These are phyloP conservation scores for Polyplosphaeria fusca DNA, from an alignment of 495 filamentous ascomycete genomes.

Conservation along the genomic window DNA sequence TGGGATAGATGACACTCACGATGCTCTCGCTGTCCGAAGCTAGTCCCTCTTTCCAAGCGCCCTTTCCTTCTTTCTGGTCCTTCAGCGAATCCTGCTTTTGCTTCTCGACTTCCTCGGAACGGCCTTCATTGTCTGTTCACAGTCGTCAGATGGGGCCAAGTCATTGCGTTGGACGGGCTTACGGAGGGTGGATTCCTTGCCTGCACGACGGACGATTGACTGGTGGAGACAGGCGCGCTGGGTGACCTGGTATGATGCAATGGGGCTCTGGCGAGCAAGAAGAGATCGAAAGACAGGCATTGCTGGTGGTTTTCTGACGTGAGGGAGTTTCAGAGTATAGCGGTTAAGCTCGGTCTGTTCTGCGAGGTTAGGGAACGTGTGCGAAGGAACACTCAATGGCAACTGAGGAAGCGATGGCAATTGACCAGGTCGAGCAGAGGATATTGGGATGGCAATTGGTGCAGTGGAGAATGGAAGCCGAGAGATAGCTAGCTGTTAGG, in stretches of 20 bases:
- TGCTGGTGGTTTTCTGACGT: too few species aligned
- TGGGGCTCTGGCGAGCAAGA: conserved; percentile 13
- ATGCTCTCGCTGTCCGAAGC: conserved; percentile 77
- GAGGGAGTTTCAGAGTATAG: too few species aligned
- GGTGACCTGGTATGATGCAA: conserved; percentile 14
- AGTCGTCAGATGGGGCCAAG: neutral
- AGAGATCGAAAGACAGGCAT: conserved; percentile 22
- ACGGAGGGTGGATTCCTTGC: conserved; percentile 38
- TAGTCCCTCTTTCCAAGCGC: conserved; percentile 75
- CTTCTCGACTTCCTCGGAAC: conserved; percentile 53
- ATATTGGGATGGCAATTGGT: too few species aligned
- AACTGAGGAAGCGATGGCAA: too few species aligned
- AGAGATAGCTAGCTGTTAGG: too few species aligned
- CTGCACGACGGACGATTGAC: conserved; percentile 21
- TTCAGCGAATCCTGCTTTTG: conserved; percentile 70
- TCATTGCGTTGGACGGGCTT: conserved; percentile 11
- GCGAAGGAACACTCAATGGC: too few species aligned
- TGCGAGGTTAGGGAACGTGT: too few species aligned
- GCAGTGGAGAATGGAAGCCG: too few species aligned
- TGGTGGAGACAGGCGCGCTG: conserved; percentile 21
- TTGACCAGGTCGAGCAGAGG: too few species aligned
- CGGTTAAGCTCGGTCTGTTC: too few species aligned
- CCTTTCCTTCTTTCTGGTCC: conserved; percentile 71
- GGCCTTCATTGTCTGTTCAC: conserved; percentile 36
- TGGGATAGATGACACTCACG: conserved; percentile 46